A percentile compares a stretch with the other conserved stretches of the same genome.
Conservation (phyloP, 768 basidiomycete species). For the Russula abietina region DNA sequence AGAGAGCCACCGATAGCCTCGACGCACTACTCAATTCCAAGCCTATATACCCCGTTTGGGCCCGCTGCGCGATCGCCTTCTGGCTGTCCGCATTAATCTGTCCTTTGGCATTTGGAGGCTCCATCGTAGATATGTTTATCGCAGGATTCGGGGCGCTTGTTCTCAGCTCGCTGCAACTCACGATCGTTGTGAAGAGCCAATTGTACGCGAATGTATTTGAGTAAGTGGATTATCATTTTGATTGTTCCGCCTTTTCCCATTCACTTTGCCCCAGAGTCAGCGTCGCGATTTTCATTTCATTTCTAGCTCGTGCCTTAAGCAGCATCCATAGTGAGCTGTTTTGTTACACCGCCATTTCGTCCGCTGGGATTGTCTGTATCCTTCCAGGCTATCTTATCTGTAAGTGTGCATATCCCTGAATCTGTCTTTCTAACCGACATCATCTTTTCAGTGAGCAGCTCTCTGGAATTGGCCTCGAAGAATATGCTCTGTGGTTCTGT, state of each 20-base stretch:
- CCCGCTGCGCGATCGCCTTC: constrained; percentile 64
- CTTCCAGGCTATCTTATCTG: constrained; percentile 81
- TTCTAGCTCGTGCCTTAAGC: constrained; percentile 50
- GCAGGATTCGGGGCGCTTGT: constrained; percentile 62
- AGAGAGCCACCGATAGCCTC: constrained; percentile 57
- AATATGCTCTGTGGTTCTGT: constrained; percentile 68
- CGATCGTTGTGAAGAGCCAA: constrained; percentile 63
- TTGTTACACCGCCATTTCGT: constrained; percentile 74
- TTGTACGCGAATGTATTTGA: constrained; percentile 88
- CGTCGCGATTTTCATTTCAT: constrained; percentile 73
- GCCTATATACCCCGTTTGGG: constrained; percentile 55
- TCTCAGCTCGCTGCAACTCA: constrained; percentile 63
- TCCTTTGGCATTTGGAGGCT: constrained; percentile 80
- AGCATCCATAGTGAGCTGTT: constrained; percentile 53
- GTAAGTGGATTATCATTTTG: constrained; percentile 39
- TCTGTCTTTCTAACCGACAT: constrained; percentile 33
- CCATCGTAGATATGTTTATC: constrained; percentile 76
- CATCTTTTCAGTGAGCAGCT: constrained; percentile 58
- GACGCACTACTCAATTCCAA: constrained; percentile 55
- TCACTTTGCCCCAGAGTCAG: constrained; percentile 50
- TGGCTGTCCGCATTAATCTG: constrained; percentile 69
- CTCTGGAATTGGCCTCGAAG: constrained; percentile 70
- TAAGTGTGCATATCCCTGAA: constrained; percentile 37
- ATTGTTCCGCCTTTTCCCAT: neutral
- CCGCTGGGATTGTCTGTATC: neutral